Base-by-base conservation (phyloP, 225 moss, liverwort and hornwort genomes). In the Rhytidiadelphus loreus region DNA sequence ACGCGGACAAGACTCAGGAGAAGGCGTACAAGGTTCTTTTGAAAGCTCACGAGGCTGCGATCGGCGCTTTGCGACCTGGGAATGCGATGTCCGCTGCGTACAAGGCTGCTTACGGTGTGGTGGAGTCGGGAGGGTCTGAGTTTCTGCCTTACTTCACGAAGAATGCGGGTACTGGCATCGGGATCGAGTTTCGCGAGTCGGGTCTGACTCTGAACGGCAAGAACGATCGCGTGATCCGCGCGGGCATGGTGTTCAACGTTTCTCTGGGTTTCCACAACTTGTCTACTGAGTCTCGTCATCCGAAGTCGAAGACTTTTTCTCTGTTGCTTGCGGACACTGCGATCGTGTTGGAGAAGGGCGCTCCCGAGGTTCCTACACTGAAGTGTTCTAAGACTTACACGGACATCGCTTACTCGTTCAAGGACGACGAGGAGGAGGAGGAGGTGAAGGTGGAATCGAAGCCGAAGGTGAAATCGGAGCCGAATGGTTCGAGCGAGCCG, bases 401-500 rank as follows among this genome's bases (percentile, higher is more conserved):
- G 65, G 97, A 99, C 90, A 96, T 99, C 76, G 99, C 99, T 46
- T 99, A 99, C 89, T 99, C 99, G 43, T 99, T 99, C 90, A 97
- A 99, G 83, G 99, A 99, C 89, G 99, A 97, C 85, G 97, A 96
- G 52, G 97, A 99, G 70, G 98, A 97, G 86, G 98, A 98, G 89
- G 96, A 96, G 84, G 95, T 94, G 91, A 90, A 91, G 46, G 98
- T 94, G 90, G 96, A 96, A 89, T 46, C 89, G 50, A 96, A 94
- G 88, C 80, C 92, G 29, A 95, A 91, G 90, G 92, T 88, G 80
- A 96, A 96, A 32, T 83, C 84, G 16, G 96, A 96, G 93, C 79
- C 93, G 25, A 96, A 96, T 77, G 97, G 96, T 17, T 94, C 92
- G 11, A 48, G 87, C 82, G 96, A 96, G 87, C 97, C 97, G 16